Conservation (phyloP, 192 early-diverging fungal species). For the Coemansia sp. region DNA sequence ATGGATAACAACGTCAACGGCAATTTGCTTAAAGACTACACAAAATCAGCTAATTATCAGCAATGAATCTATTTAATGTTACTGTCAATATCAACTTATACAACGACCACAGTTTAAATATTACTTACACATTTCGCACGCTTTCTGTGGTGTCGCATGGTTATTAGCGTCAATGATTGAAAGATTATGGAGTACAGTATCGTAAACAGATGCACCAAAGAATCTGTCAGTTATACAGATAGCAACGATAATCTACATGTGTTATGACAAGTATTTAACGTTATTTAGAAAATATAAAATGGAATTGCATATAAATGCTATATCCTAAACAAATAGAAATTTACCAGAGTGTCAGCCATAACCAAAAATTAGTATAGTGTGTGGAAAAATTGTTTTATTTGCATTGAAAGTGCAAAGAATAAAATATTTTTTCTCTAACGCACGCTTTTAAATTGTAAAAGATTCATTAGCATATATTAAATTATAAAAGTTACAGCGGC, state of each 20-base stretch:
- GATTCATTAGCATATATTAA: not conserved
- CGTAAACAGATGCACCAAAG: conserved; percentile 37
- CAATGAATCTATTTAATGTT: not conserved
- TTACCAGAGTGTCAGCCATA: conserved; percentile 1
- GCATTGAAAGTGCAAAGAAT: too few species aligned
- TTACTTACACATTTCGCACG: conserved; percentile 11
- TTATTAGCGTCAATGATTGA: conserved; percentile 9
- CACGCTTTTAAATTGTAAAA: not conserved
- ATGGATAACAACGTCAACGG: conserved; percentile 15
- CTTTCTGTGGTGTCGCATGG: conserved; percentile 6
- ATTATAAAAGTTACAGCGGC: too few species aligned
- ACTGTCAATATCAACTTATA: too few species aligned
- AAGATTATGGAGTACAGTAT: conserved; percentile 10
- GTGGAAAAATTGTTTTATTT: not conserved
- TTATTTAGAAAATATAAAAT: not conserved
- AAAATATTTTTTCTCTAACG: not conserved
- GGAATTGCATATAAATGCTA: not conserved
- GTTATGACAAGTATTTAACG: not conserved
- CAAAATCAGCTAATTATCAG: not conserved
- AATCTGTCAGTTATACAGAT: conserved; percentile 9
- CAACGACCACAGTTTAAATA: too few species aligned
- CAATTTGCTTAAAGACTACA: conserved; percentile 30
- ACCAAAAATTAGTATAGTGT: not conserved
- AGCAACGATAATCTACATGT: conserved; percentile 20
- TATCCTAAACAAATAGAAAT: not conserved